phyloP scores from a whole-genome alignment of 208 protist species.

The Crithidia thermophila region DNA sequence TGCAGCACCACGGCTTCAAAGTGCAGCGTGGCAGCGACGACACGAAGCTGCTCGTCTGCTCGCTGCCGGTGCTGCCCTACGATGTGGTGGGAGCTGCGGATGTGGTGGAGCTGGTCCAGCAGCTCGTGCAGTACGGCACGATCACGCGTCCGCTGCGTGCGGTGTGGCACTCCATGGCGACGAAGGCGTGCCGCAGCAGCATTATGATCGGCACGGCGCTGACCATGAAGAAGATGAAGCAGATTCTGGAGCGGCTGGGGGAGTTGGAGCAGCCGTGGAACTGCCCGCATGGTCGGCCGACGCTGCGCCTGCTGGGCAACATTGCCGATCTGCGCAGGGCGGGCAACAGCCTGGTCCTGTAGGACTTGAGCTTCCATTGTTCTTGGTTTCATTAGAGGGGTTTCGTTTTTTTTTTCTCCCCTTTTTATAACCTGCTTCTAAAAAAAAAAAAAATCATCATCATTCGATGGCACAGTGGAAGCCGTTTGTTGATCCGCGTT shows the following conservation, averaged over 20 bases:
- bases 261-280: constrained; percentile 93
- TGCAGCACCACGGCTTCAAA: constrained; percentile 90
- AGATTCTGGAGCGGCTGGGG: constrained; percentile 70
- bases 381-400: neutral
- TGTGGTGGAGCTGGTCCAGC: constrained; percentile 88
- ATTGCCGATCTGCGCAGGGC: constrained; percentile 30
- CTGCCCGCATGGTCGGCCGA: constrained; percentile 95
- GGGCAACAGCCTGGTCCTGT: neutral
- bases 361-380: neutral
- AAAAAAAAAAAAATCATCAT: constrained; percentile 1
- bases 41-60: constrained; percentile 74
- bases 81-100: constrained; percentile 84
- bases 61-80: constrained; percentile 87
- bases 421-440: neutral
- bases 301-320: constrained; percentile 70
- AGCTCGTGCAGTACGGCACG: constrained; percentile 66
- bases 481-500: no score
- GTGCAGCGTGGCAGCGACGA: constrained; percentile 53
- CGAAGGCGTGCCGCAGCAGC: constrained; percentile 90
- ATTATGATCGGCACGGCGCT: constrained; percentile 95
- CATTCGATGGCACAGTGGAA: neutral
- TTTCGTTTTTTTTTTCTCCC: constrained; percentile 8
- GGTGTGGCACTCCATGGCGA: constrained; percentile 92
- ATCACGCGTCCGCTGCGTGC: constrained; percentile 71
- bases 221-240: constrained; percentile 68